Percentiles rank a stretch among this genome's conserved stretches.
Conservation (phyloP, 2,329 filamentous ascomycete species). For the Alternaria triticimaculans region DNA sequence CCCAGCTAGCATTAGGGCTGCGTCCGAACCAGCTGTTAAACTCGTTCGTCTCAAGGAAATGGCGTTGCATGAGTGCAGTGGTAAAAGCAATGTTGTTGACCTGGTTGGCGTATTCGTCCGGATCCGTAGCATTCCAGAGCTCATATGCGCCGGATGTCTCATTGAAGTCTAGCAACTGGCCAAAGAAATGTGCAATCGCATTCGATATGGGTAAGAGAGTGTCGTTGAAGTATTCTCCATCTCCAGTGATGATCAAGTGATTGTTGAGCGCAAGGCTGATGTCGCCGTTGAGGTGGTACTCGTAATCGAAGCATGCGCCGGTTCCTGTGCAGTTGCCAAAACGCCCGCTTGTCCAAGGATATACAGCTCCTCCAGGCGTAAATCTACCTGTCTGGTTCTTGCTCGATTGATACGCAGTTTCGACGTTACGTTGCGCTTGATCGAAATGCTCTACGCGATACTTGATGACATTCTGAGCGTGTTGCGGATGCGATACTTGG, state of each 20-base stretch:
- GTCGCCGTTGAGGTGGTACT: slow-evolving; percentile 75
- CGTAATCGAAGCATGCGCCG: slow-evolving; percentile 71
- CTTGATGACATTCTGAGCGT: slow-evolving; percentile 68
- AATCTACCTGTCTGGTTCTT: slow-evolving; percentile 66
- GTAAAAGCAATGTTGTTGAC: slow-evolving; percentile 74
- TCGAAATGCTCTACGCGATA: slow-evolving; percentile 66
- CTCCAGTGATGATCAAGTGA: slow-evolving; percentile 66
- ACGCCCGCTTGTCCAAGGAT: slow-evolving; percentile 71
- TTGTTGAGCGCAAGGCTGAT: slow-evolving; percentile 69
- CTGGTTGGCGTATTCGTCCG: slow-evolving; percentile 73
- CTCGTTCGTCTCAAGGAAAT: slow-evolving; percentile 62
- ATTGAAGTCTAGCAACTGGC: slow-evolving; percentile 66
- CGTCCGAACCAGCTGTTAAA: slow-evolving; percentile 64
- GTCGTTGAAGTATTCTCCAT: slow-evolving; percentile 62
- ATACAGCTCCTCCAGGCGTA: slow-evolving; percentile 65
- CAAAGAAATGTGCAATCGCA: slow-evolving; percentile 67
- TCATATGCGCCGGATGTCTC: slow-evolving; percentile 46
- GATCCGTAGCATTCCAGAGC: slow-evolving; percentile 69
- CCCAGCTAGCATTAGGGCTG: slow-evolving; percentile 64
- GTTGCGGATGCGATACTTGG: slow-evolving; percentile 67
- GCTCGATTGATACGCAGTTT: slow-evolving; percentile 62
- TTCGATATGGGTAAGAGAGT: slow-evolving; percentile 69
- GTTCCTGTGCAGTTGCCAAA: slow-evolving; percentile 71
- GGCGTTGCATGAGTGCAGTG: slow-evolving; percentile 66
- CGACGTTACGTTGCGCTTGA: slow-evolving; percentile 67